Conservation (phyloP, 441 rosid genomes). For the Erysimum pusillum region DNA sequence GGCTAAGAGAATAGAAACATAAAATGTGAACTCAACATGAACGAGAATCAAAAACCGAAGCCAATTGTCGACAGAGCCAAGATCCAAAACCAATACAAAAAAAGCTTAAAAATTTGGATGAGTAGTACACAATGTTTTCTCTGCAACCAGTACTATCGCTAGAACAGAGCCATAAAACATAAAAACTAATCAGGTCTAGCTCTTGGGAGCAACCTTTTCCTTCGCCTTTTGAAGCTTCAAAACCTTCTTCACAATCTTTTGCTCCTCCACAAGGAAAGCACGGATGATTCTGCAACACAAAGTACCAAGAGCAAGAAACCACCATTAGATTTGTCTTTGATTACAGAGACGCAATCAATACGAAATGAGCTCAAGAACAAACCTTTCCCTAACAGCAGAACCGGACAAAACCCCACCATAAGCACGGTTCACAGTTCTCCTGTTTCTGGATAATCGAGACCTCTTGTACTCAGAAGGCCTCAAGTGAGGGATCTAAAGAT, state of each 20-base stretch:
- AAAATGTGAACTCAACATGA: constrained; percentile 2
- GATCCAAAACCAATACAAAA: constrained; percentile 26
- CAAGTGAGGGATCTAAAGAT: constrained; percentile 68
- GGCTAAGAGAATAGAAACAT: not conserved
- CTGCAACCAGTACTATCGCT: constrained; percentile 47
- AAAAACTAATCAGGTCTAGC: constrained; percentile 39
- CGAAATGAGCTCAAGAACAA: not conserved
- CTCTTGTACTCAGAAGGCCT: constrained; percentile 69
- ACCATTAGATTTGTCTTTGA: not conserved
- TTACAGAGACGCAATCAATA: not conserved
- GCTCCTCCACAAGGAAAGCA: constrained; percentile 94
- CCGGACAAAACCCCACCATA: constrained; percentile 76
- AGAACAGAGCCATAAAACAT: constrained; percentile 46
- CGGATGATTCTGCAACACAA: constrained; percentile 68
- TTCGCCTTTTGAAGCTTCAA: constrained; percentile 86
- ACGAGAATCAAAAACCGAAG: constrained; percentile 47
- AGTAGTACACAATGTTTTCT: constrained; percentile 49
- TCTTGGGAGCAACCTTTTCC: constrained; percentile 69
- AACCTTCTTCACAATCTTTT: constrained; percentile 89
- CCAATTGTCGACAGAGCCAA: constrained; percentile 50
- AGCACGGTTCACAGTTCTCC: constrained; percentile 64
- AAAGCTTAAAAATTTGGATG: constrained; percentile 33
- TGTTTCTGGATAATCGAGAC: constrained; percentile 64
- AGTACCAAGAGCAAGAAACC: no score
- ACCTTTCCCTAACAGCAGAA: constrained; percentile 72